Evolutionary conservation across 148 eudicot species (phyloP), one percentile per base, ranked within the genome.

Genomic region (Drosera capensis): DNA sequence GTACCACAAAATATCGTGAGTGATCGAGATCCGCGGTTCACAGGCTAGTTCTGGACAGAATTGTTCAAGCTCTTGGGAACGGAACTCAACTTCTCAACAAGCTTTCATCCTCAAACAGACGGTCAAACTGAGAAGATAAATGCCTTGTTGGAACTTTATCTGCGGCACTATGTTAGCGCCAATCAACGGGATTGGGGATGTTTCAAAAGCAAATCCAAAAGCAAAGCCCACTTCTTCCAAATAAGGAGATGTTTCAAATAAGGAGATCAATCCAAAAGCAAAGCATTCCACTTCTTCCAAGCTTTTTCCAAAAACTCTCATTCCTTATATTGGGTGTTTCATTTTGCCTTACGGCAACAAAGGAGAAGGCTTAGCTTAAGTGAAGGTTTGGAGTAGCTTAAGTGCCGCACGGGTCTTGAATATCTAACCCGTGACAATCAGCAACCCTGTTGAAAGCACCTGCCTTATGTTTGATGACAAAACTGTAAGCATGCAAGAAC

Each of bases 391-490:
- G n/a, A n/a, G n/a, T n/a, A n/a, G n/a, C n/a, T n/a, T n/a, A n/a
- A n/a, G n/a, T n/a, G n/a, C n/a, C n/a, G n/a, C n/a, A n/a, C n/a
- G n/a, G n/a, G n/a, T n/a, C n/a, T n/a, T n/a, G n/a, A n/a, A n/a
- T n/a, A n/a, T n/a, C n/a, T n/a, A n/a, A n/a, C n/a, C n/a, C n/a
- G n/a, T n/a, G n/a, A n/a, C n/a, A n/a, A n/a, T 83, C 49, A 23
- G 97, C 82, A n/a, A 90, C 76, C 24, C 97, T 6, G 11, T 28
- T 28, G 5, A 5, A 6, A 6, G 11, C 5, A 5, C 31, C 31
- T 0, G 31, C 31, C 31, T 28, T 28, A 11, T 28, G 31, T 28
- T 11, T 6, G 14, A 37, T 13, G 3, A 37, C 14, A 37, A 37
- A 0, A 4, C 5, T 3, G 14, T 20, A 23, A 0, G 25, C 9